phyloP scores from a whole-genome alignment of 176 grass and related monocot species.

The Hyparrhenia diplandra region DNA sequence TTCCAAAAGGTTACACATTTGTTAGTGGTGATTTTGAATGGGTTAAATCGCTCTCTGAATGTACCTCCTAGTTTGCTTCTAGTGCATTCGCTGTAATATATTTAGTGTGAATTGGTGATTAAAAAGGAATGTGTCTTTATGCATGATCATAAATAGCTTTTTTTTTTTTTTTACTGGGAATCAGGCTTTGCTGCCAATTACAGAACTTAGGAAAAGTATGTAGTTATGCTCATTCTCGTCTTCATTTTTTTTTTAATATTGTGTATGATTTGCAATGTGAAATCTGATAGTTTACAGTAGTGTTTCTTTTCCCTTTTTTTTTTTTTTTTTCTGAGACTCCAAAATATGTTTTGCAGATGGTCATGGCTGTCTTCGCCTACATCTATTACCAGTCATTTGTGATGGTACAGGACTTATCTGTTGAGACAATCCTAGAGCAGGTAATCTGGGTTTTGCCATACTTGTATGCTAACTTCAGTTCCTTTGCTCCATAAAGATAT shows the following conservation, averaged over 20 bases:
- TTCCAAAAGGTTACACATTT: neutral
- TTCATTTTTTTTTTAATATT: too few species aligned
- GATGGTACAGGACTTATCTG: slow-evolving; percentile 63
- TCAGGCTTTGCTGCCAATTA: neutral
- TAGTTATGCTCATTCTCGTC: neutral
- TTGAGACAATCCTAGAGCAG: slow-evolving; percentile 84
- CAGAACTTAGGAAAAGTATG: neutral
- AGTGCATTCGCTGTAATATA: neutral
- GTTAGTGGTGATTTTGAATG: neutral
- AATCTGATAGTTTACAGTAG: neutral
- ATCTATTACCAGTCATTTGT: slow-evolving; percentile 94
- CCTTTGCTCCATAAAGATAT: neutral
- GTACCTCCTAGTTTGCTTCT: neutral
- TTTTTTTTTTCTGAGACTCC: neutral
- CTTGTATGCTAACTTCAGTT: neutral
- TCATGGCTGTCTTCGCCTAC: slow-evolving; percentile 89
- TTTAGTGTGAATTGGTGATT: neutral
- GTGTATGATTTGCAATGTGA: neutral
- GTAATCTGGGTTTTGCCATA: slow-evolving; percentile 23
- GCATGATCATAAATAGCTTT: neutral
- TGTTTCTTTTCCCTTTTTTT: too few species aligned
- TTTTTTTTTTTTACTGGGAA: neutral
- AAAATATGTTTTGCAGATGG: slow-evolving; percentile 51
- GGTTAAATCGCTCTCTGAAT: neutral
- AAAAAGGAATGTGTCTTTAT: neutral